phyloP scores from a whole-genome alignment of 345 rosid genomes.

The Excoecaria cochinchinensis region DNA sequence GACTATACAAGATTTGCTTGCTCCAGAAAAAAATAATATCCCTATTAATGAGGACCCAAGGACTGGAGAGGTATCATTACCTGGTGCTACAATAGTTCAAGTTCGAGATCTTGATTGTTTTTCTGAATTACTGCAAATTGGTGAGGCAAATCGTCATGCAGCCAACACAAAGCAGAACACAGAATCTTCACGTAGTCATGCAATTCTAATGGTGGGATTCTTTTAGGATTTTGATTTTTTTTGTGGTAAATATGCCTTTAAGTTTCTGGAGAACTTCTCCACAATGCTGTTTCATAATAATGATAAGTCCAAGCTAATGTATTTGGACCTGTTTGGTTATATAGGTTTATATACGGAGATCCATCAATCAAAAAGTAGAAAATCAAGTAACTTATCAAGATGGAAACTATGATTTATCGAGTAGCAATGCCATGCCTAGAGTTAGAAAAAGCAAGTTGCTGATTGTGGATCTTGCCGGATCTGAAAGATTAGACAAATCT shows the following conservation, averaged over 20 bases:
- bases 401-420: conserved; percentile 34
- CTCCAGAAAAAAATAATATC: conserved; percentile 74
- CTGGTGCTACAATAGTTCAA: conserved; percentile 60
- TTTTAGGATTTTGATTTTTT: not conserved
- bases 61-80: conserved; percentile 81
- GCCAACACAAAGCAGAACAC: conserved; percentile 90
- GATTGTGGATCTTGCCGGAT: conserved; percentile 96
- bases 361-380: conserved; percentile 45
- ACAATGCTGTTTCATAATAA: conserved; percentile 1
- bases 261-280: not conserved
- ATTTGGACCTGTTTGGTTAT: conserved; percentile 16
- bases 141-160: conserved; percentile 81
- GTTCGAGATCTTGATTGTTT: conserved; percentile 68
- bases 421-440: conserved; percentile 45
- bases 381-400: conserved; percentile 33
- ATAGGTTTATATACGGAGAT: conserved; percentile 67
- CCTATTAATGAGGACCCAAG: conserved; percentile 73
- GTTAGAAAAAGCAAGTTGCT: conserved; percentile 90
- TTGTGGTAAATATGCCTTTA: not conserved
- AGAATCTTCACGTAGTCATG: conserved; percentile 98
- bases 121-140: conserved; percentile 70
- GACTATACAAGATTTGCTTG: conserved; percentile 86
- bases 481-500: conserved; percentile 92
- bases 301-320: not conserved
- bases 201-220: conserved; percentile 72